Percentiles rank a stretch among this genome's conserved stretches.
Evolutionary conservation across 2,329 filamentous ascomycete species (phyloP).

Genomic region (Colletotrichum sidae): DNA sequence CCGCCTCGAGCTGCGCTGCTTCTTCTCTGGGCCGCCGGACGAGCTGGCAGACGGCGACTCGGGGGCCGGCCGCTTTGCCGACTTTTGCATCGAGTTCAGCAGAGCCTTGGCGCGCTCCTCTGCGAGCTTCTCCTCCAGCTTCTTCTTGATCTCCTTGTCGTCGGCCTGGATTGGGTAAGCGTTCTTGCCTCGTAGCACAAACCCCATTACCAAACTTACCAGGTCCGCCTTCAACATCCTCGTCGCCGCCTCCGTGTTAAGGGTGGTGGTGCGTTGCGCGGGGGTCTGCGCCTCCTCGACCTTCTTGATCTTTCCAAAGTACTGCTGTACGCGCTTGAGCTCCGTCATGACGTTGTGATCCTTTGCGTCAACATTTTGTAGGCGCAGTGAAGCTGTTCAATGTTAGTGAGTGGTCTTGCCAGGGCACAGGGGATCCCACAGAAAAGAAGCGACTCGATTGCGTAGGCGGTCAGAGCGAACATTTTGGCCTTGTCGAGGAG

Average conservation of each 20-base stretch:
- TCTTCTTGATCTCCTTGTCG: constrained; percentile 63
- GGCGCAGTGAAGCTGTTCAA: constrained; percentile 74
- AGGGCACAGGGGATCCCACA: constrained; percentile 62
- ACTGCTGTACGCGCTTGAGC: constrained; percentile 86
- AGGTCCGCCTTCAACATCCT: constrained; percentile 87
- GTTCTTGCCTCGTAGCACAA: background rate
- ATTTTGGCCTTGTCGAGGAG: constrained; percentile 96
- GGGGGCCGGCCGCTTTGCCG: constrained; percentile 54
- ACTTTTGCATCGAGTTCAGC: constrained; percentile 56
- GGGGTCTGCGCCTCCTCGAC: constrained; percentile 70
- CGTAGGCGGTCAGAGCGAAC: constrained; percentile 87
- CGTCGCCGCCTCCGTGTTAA: constrained; percentile 82
- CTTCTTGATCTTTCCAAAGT: constrained; percentile 90
- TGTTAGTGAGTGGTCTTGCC: constrained; percentile 11
- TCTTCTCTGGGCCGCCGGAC: constrained; percentile 44
- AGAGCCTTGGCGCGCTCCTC: constrained; percentile 66
- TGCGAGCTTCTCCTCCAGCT: constrained; percentile 66
- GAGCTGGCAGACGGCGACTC: constrained; percentile 44
- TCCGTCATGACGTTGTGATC: constrained; percentile 88
- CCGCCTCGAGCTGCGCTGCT: constrained; percentile 44
- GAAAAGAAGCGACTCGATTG: constrained; percentile 91
- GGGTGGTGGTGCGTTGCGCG: constrained; percentile 61
- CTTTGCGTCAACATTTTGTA: constrained; percentile 85
- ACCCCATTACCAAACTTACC: constrained; percentile 55
- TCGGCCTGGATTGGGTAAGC: constrained; percentile 52